Base-by-base conservation (phyloP, 805 yeast species). In the Blastobotrys robertii region DNA sequence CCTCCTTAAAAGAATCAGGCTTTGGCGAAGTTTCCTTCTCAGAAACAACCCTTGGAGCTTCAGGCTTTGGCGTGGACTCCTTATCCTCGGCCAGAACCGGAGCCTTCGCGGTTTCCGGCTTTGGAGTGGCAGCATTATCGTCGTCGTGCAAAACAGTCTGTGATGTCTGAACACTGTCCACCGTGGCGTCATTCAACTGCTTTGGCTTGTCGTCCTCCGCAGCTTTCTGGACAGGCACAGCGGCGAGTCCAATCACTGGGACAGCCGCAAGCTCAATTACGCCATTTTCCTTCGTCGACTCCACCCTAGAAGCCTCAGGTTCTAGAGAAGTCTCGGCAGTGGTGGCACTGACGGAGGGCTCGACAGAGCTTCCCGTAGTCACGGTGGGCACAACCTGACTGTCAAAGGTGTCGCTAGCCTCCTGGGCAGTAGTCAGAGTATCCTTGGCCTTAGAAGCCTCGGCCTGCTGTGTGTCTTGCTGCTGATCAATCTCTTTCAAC, bases 141-240 rank as follows among this genome's bases (percentile, higher is more conserved):
- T 33, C 15, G 4, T 33, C 16, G 15, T 33, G 16, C 35, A 33
- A 8, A 8, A 33, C n/a, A 15, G 15, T 8, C 35, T 33, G 14
- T 13, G 43, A 34, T 19, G 25, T 19, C 16, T 57, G 53, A 32
- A 43, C 41, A 44, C 42, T 45, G 44, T 37, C 44, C 14, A 52
- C 35, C 34, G 37, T 22, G 44, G 49, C 53, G 44, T 54, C 55
- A 38, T 47, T 50, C 13, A 43, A 45, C 45, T 19, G 25, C 25
- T 47, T 34, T 4, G 30, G 34, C 34, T 14, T 29, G n/a, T 30
- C 28, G 15, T 14, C 35, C 31, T 38, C 34, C 6, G 25, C 25
- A 19, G 25, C 6, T 6, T 19, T 19, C 6, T 6, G 6, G 25
- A 19, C 25, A 19, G 25, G 25, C 6, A 19, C 25, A 6, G 25